Conservation (phyloP, 768 basidiomycete species). For the Mycena capillaripes region DNA sequence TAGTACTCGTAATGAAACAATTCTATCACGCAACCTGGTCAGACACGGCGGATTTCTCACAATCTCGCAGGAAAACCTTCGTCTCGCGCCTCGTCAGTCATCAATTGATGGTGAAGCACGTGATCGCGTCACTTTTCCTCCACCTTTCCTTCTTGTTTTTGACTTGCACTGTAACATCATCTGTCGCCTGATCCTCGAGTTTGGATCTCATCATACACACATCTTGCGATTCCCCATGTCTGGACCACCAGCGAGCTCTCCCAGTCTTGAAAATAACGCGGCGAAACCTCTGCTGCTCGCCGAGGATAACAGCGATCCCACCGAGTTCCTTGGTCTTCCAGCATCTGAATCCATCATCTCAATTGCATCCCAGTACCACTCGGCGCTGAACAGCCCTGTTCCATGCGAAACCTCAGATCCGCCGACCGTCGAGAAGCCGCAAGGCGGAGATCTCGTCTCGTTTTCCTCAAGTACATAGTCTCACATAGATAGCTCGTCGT, state of each 20-base stretch:
- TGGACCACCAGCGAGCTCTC: not conserved
- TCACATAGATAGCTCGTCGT: not conserved
- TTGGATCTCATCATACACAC: not conserved
- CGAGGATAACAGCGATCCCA: not conserved
- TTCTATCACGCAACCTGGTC: no score
- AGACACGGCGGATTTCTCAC: no score
- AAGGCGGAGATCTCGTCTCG: slow-evolving; percentile 14
- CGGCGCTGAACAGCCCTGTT: slow-evolving; percentile 26
- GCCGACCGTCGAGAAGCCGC: no score
- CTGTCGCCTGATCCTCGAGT: no score
- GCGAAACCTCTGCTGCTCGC: not conserved
- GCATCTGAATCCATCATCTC: slow-evolving; percentile 22
- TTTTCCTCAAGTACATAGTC: slow-evolving; percentile 28
- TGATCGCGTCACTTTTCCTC: no score
- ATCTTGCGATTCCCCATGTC: slow-evolving; percentile 13
- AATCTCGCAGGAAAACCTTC: no score
- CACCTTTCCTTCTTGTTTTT: no score
- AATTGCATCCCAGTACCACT: slow-evolving; percentile 29
- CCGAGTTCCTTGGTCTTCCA: slow-evolving; percentile 21
- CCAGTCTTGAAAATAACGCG: not conserved
- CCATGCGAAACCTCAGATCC: not conserved
- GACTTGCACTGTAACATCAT: no score
- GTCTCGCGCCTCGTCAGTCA: no score
- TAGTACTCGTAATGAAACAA: no score
- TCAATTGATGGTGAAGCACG: no score